Evolutionary conservation across 2,329 filamentous ascomycete species (phyloP), one percentile per base, ranked within the genome.

Genomic region (Colletotrichum nymphaeae): DNA sequence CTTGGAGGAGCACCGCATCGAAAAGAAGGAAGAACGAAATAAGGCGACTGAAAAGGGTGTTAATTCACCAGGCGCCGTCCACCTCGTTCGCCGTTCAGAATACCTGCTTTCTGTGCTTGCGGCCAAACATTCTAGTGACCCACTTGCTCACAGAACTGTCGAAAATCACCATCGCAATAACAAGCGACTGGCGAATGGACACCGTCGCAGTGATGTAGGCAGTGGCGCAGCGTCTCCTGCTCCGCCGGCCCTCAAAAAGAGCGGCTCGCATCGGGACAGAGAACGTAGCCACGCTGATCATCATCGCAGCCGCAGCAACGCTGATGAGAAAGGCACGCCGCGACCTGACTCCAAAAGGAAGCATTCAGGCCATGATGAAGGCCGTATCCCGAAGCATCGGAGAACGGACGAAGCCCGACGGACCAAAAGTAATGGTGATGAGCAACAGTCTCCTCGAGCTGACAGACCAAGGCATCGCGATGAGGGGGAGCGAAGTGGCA

Each of bases 91-190:
- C 60, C 93, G 97, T 72, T 94, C 96, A 11, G 97, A 98, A 79
- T 99, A 99, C 80, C 89, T 99, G 16, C 88, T 99, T 53, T 98
- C 95, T n/a, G 95, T 99, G 1, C 86, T 99, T 74, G 95, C 96
- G 80, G 94, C 91, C 14, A 92, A 97, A 79, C 95, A 97, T 82
- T 93, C 92, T 2, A 91, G 91, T 74, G 94, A 97, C 79, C 88
- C 90, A 35, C 90, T 90, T 24, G 93, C 93, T 4, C 95, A 94
- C 81, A 92, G 92, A 79, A 91, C 93, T 1, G 92, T 97, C 32
- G 95, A 98, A 78, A 98, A 98, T 76, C 95, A 98, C 78, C 95
- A 97, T 81, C 94, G 95, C 68, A 98, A 96, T 84, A 97, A 95
- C 85, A 97, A 97, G 85, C 96, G 97, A 79, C 83, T 86, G 2